Evolutionary conservation across 768 basidiomycete genomes (phyloP).

Genomic region (Coprinopsis marcescibilis): DNA sequence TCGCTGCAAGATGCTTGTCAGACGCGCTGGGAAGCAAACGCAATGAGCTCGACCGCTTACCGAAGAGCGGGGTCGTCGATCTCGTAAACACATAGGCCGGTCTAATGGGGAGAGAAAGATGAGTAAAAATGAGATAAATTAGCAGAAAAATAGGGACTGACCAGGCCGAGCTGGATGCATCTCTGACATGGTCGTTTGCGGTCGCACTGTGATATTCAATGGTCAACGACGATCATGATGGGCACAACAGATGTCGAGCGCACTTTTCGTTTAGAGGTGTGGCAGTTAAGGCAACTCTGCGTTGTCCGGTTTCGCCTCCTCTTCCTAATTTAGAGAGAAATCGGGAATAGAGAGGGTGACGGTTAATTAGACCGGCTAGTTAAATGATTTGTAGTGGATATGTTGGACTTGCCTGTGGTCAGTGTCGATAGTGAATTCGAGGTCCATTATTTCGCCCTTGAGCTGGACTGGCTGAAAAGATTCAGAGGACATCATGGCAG

Average conservation of each 20-base stretch:
- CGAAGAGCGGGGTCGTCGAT: slow-evolving; percentile 83
- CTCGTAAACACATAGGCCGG: slow-evolving; percentile 92
- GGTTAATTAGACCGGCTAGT: slow-evolving; percentile 45
- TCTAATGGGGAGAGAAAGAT: slow-evolving; percentile 37
- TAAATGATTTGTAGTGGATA: slow-evolving; percentile 20
- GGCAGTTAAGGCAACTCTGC: slow-evolving; percentile 84
- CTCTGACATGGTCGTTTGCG: slow-evolving; percentile 86
- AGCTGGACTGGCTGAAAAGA: slow-evolving; percentile 54
- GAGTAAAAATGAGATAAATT: no score
- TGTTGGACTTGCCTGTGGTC: slow-evolving; percentile 49
- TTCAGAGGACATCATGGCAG: slow-evolving; percentile 51
- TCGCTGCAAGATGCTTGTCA: slow-evolving; percentile 54
- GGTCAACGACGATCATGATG: slow-evolving; percentile 13
- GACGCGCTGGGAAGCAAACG: no score
- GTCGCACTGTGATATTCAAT: slow-evolving; percentile 59
- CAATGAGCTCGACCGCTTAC: slow-evolving; percentile 34
- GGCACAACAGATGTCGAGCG: slow-evolving; percentile 2
- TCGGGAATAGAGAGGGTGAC: slow-evolving; percentile 39
- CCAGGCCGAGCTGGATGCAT: slow-evolving; percentile 85
- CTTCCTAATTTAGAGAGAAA: slow-evolving; percentile 55
- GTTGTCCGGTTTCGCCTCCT: slow-evolving; percentile 89
- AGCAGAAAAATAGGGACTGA: slow-evolving; percentile 26
- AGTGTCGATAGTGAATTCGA: slow-evolving; percentile 67
- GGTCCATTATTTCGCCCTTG: slow-evolving; percentile 74
- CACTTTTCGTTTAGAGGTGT: slow-evolving; percentile 92